Evolutionary conservation across 192 early-diverging fungal genomes (phyloP).

Genomic region (Entomortierella parvispora): DNA sequence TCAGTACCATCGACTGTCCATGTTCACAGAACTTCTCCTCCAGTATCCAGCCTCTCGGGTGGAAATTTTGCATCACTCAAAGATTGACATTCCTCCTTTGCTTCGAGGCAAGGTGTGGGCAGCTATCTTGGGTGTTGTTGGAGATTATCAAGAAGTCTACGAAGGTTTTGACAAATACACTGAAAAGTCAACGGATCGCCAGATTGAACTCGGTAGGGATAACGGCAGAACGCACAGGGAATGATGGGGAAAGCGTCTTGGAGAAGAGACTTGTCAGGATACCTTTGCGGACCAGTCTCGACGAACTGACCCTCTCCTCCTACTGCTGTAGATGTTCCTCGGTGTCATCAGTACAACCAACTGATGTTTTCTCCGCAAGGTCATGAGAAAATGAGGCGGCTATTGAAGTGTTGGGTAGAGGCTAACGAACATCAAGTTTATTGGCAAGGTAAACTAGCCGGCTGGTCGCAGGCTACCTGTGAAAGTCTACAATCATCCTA

Average conservation of each 20-base stretch:
- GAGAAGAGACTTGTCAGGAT: no score
- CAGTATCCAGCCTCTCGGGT: constrained; percentile 66
- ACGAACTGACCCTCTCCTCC: neutral
- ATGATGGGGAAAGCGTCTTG: no score
- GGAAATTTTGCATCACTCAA: constrained; percentile 68
- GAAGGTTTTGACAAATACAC: constrained; percentile 62
- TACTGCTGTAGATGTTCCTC: constrained; percentile 62
- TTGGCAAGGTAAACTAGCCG: constrained; percentile 75
- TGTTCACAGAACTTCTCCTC: constrained; percentile 64
- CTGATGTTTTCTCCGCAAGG: constrained; percentile 68
- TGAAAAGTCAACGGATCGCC: constrained; percentile 63
- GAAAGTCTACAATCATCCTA: no score
- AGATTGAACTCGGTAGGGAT: constrained; percentile 59
- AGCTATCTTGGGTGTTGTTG: constrained; percentile 65
- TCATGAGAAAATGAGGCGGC: constrained; percentile 67
- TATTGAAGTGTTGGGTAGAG: constrained; percentile 70
- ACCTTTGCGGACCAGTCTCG: no score
- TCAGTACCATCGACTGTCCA: constrained; percentile 63
- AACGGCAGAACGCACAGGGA: no score
- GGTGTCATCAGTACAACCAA: constrained; percentile 77
- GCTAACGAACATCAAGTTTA: constrained; percentile 73
- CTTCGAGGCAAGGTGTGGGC: constrained; percentile 76
- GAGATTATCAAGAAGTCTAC: constrained; percentile 65
- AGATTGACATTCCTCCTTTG: constrained; percentile 68
- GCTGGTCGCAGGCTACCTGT: neutral